Base-by-base conservation (phyloP, 2,329 filamentous ascomycete genomes). In the Xylaria sp. region DNA sequence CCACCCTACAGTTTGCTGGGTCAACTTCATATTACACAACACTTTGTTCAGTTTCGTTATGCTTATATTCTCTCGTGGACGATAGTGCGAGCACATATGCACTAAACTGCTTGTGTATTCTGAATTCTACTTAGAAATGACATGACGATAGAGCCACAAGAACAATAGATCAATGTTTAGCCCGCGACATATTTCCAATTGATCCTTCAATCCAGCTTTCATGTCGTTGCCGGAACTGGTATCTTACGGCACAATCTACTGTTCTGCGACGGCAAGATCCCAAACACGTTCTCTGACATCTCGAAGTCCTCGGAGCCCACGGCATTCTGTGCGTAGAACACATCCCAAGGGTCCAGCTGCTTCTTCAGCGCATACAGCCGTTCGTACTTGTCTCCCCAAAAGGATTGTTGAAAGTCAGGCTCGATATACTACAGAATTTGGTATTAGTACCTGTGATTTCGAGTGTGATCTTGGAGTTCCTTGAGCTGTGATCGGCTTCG, bases 281-380 rank as follows among this genome's bases (percentile, higher is more conserved):
- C 74, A 51, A 76, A 74, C n/a, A 77, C 72, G 28, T 63, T 71
- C 23, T 74, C 75, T 12, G 72, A 73, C 74, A 75, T 76, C 69
- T 79, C 73, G 77, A 81, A 82, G 50, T 81, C 76, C 69, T 82
- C 81, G 7, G 78, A 79, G 0, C 81, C 81, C 8, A 82, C 80
- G 20, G 79, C 80, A 20, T 77, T 80, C 39, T 78, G 76, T 7
- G 78, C 76, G 55, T 80, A 81, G 32, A 82, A 80, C 0, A 82
- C 58, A 7, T 77, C 76, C 32, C 73, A 74, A n/a, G 80, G 80
- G 15, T 82, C 80, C 23, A 78, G 69, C 67, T 77, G 70, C 69
- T 79, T 76, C 76, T 82, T 82, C 0, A 82, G 66, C 54, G 73
- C 37, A 41, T 80, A 80, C 9, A 82, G 62, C 34, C 76, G 73